These are phyloP conservation scores for Pterulicium gracile DNA, from an alignment of 1,284 basidiomycete species.

Conservation along the genomic window DNA sequence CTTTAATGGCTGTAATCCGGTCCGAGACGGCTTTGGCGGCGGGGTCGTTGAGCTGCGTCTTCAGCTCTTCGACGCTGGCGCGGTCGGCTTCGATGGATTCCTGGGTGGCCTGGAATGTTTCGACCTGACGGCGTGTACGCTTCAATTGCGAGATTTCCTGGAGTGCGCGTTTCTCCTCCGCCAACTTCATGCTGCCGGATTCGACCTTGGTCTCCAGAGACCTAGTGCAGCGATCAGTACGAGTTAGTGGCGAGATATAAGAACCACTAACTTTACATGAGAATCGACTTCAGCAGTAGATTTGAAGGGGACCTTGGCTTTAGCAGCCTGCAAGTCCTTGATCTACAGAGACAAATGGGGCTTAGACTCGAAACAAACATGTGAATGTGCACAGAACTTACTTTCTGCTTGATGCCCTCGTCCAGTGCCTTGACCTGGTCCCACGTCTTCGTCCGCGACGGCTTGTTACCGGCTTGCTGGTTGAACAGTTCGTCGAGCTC, in stretches of 20 bases:
- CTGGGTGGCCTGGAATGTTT: conserved; percentile 73
- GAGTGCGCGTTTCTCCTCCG: conserved; percentile 92
- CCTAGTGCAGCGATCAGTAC: conserved; percentile 10
- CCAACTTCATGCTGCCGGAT: conserved; percentile 85
- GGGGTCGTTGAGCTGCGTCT: conserved; percentile 84
- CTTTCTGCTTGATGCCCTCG: conserved; percentile 80
- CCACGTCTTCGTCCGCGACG: conserved; percentile 61
- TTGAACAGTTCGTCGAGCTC: conserved; percentile 78
- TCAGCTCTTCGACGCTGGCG: conserved; percentile 68
- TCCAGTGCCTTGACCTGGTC: conserved; percentile 81
- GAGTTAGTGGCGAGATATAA: conserved; percentile 2
- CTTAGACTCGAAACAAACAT: conserved; percentile 8
- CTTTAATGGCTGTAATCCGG: conserved; percentile 75
- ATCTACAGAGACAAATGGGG: conserved; percentile 36
- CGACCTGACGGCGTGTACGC: conserved; percentile 63
- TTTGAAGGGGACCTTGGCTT: conserved; percentile 79
- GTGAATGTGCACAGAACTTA: conserved; percentile 19
- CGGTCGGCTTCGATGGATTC: conserved; percentile 78
- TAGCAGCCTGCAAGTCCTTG: conserved; percentile 82
- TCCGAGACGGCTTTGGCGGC: conserved; percentile 78
- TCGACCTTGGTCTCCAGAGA: conserved; percentile 83
- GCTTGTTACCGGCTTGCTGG: conserved; percentile 77
- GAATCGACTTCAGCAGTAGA: conserved; percentile 82
- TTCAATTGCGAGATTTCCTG: conserved; percentile 74
- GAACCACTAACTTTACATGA: conserved; percentile 44